These are phyloP conservation scores for Quercus glauca DNA, from an alignment of 306 rosid genomes.

Conservation along the genomic window DNA sequence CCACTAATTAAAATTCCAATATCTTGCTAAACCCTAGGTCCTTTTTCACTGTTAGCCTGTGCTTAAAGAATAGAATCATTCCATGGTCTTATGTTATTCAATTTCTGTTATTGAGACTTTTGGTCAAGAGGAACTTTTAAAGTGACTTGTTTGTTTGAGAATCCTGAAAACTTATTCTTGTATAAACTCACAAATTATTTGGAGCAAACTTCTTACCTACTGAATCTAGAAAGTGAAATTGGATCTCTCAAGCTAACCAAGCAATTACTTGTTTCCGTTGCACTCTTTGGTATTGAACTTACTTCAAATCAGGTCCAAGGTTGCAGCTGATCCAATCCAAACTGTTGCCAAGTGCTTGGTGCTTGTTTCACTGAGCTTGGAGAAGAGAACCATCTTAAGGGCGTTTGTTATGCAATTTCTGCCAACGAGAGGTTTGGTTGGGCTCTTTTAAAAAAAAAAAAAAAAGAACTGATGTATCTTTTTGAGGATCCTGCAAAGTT, in stretches of 20 bases:
- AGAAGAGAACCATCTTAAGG: slow-evolving; percentile 38
- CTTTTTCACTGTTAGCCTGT: slow-evolving; percentile 4
- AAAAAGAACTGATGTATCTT: too few relatives aligned
- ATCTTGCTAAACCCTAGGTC: not conserved
- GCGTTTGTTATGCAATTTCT: slow-evolving; percentile 23
- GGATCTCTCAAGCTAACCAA: too few relatives aligned
- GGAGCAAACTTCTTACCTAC: too few relatives aligned
- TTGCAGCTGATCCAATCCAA: too few relatives aligned
- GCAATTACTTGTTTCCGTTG: too few relatives aligned
- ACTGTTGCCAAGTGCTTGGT: not conserved
- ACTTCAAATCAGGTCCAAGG: too few relatives aligned
- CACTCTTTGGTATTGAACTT: too few relatives aligned
- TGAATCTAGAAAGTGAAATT: too few relatives aligned
- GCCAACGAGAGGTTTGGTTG: slow-evolving; percentile 21
- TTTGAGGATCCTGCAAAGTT: not conserved
- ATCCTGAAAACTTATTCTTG: too few relatives aligned
- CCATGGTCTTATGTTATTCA: slow-evolving; percentile 25
- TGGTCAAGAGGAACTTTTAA: not conserved
- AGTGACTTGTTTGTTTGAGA: not conserved
- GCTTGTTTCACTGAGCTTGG: slow-evolving; percentile 29
- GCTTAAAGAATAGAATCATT: slow-evolving; percentile 29
- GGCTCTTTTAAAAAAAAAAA: too few relatives aligned
- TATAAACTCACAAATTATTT: too few relatives aligned
- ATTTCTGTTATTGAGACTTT: slow-evolving; percentile 23
- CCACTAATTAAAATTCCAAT: not conserved